Evolutionary conservation across 176 grass and related monocot species (phyloP).

Genomic region (Carex kokanica): DNA sequence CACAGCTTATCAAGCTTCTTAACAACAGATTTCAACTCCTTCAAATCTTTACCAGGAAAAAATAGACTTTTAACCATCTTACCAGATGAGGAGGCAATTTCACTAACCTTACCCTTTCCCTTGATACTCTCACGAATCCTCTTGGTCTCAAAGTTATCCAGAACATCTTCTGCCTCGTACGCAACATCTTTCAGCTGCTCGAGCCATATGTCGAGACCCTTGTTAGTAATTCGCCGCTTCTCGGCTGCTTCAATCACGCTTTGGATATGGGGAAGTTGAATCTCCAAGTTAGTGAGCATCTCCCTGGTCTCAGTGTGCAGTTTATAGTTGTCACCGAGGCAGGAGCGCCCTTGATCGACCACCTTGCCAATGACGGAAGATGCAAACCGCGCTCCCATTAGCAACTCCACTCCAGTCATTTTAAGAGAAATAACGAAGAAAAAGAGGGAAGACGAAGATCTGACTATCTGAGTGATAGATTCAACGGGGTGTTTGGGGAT

Average conservation of each 20-base stretch:
- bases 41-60: neutral
- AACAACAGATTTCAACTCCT: neutral
- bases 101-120: neutral
- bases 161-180: constrained; percentile 26
- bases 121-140: neutral
- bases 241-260: neutral
- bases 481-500: too few relatives aligned
- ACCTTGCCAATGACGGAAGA: neutral
- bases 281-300: constrained; percentile 13
- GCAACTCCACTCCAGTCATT: too few relatives aligned
- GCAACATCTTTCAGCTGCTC: neutral
- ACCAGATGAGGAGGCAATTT: neutral
- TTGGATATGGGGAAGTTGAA: neutral
- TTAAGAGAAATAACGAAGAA: too few relatives aligned
- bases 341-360: neutral
- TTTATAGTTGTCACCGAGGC: neutral
- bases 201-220: neutral
- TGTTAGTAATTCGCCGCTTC: neutral
- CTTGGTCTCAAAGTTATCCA: constrained; percentile 32
- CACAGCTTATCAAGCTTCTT: neutral
- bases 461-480: too few relatives aligned
- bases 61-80: neutral
- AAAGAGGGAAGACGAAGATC: too few relatives aligned
- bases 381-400: constrained; percentile 12
- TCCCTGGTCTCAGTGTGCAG: neutral